Percentiles rank a stretch among this genome's conserved stretches.
phyloP scores from a whole-genome alignment of 805 yeast species.

The Ogataea salicorniae region DNA sequence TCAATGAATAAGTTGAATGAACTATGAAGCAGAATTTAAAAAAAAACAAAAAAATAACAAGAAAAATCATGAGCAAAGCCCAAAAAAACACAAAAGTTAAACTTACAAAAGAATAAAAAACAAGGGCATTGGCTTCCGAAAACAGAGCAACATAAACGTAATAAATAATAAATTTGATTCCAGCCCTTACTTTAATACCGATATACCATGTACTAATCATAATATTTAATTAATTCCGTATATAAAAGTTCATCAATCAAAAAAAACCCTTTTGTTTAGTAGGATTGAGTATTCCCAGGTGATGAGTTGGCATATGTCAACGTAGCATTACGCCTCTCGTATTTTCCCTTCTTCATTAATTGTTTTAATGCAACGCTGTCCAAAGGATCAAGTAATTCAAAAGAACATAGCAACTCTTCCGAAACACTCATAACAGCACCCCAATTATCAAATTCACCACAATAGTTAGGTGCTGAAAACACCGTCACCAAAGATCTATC shows the following conservation, averaged over 20 bases:
- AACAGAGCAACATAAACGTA: too few relatives aligned
- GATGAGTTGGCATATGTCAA: conserved; percentile 22
- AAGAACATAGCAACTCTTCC: conserved; percentile 87
- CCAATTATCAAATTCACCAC: conserved; percentile 90
- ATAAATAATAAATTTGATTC: too few relatives aligned
- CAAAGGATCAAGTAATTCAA: conserved; percentile 89
- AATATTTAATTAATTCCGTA: too few relatives aligned
- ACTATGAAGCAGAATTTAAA: background rate
- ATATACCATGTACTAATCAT: too few relatives aligned
- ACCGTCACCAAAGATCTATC: conserved; percentile 69
- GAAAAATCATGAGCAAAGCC: background rate
- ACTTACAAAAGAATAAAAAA: background rate
- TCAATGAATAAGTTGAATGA: background rate
- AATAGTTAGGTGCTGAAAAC: conserved; percentile 70
- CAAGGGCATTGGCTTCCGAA: background rate
- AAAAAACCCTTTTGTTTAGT: background rate
- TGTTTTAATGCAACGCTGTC: conserved; percentile 91
- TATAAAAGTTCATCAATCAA: background rate
- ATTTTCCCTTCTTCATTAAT: conserved; percentile 90
- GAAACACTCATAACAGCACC: conserved; percentile 98
- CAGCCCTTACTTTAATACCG: too few relatives aligned
- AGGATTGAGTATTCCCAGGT: conserved; percentile 10
- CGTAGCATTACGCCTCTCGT: conserved; percentile 67
- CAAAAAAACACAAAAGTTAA: background rate
- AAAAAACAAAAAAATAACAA: background rate